Evolutionary conservation across 306 rosid genomes (phyloP).

Genomic region (Gleditsia sinensis): DNA sequence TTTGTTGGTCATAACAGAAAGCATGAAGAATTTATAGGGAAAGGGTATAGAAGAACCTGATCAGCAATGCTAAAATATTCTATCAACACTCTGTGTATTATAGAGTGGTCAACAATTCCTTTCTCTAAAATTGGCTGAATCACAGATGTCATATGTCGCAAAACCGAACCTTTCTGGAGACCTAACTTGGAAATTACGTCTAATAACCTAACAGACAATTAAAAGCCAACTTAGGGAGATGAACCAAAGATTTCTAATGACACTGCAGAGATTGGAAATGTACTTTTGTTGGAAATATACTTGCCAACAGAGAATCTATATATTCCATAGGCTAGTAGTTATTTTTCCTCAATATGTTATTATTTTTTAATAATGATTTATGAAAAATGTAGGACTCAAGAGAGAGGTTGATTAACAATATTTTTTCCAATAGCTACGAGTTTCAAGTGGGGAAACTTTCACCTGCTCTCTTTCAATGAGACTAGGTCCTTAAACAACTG

Average conservation of each 20-base stretch:
- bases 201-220: conserved; percentile 56
- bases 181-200: conserved; percentile 78
- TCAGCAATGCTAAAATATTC: conserved; percentile 87
- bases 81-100: conserved; percentile 72
- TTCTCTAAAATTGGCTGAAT: conserved; percentile 95
- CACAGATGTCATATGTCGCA: conserved; percentile 73
- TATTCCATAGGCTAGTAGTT: conserved; percentile 3
- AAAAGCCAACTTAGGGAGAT: conserved; percentile 3
- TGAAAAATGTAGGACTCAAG: conserved; percentile 7
- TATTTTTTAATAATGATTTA: not conserved
- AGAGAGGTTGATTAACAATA: conserved; percentile 14
- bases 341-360: not conserved
- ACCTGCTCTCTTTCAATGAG: conserved; percentile 85
- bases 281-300: not conserved
- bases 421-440: not conserved
- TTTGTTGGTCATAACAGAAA: conserved; percentile 17
- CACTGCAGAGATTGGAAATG: not conserved
- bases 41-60: conserved; percentile 52
- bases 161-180: conserved; percentile 78
- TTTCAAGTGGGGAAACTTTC: conserved; percentile 29
- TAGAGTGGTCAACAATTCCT: conserved; percentile 95
- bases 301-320: not conserved
- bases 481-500: conserved; percentile 81
- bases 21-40: conserved; percentile 6
- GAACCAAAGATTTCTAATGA: not conserved